phyloP scores from a whole-genome alignment of 2,329 filamentous ascomycete genomes.

The Blumeria graminis region DNA sequence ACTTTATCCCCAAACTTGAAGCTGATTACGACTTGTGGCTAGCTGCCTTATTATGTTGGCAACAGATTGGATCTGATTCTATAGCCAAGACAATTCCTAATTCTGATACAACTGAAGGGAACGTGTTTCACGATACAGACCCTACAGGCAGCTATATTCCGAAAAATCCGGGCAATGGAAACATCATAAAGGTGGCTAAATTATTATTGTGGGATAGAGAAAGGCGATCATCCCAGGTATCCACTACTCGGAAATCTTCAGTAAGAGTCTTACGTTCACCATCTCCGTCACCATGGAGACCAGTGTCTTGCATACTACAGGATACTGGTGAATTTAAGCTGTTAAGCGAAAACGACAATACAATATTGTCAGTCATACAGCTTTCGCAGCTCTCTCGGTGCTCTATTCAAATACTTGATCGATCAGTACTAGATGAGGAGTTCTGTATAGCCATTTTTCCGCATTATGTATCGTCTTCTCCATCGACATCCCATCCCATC shows the following conservation, averaged over 20 bases:
- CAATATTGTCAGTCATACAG: conserved; percentile 60
- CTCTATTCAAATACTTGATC: conserved; percentile 73
- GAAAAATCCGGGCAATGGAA: conserved; percentile 36
- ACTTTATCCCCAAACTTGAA: conserved; percentile 36
- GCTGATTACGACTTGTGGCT: conserved; percentile 59
- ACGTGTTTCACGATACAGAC: conserved; percentile 20
- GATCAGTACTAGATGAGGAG: conserved; percentile 75
- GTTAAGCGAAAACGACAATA: conserved; percentile 63
- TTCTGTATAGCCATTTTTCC: conserved; percentile 92
- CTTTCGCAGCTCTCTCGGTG: conserved; percentile 72
- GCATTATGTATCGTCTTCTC: conserved; percentile 58
- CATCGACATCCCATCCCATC: conserved; percentile 57
- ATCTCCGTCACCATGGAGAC: conserved; percentile 44
- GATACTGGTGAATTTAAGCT: conserved; percentile 90
- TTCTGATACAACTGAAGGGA: conserved; percentile 14
- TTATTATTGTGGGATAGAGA: conserved; percentile 80
- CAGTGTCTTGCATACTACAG: conserved; percentile 76
- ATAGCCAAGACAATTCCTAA: conserved; percentile 7
- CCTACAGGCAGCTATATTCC: conserved; percentile 9
- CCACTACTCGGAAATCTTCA: conserved; percentile 27
- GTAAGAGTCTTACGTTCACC: conserved; percentile 29
- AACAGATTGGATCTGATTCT: conserved; percentile 37
- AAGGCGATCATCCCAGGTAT: conserved; percentile 23
- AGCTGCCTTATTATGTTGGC: conserved; percentile 60
- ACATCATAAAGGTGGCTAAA: conserved; percentile 88